These are phyloP conservation scores for Hanseniaspora guilliermondii DNA, from an alignment of 805 yeast species.

Conservation along the genomic window DNA sequence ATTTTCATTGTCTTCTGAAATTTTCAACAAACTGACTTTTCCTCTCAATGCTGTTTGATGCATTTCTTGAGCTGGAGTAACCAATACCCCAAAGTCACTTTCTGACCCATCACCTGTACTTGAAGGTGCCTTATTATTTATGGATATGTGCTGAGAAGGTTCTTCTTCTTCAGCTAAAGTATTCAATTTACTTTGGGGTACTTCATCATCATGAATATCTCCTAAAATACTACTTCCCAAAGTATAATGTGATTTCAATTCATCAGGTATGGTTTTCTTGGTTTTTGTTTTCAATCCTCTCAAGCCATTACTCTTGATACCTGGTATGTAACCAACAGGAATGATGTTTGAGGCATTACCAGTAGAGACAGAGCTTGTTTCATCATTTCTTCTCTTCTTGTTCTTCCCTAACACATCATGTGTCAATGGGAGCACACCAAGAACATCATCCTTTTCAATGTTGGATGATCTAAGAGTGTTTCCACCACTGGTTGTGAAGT, in stretches of 20 bases:
- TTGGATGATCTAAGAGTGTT: constrained; percentile 17
- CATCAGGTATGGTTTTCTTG: constrained; percentile 16
- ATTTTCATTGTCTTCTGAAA: constrained; percentile 16
- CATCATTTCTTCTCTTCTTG: constrained; percentile 6
- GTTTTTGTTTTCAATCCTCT: constrained; percentile 8
- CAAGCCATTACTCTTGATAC: constrained; percentile 46
- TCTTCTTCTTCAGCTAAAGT: constrained; percentile 4
- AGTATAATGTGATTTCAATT: constrained; percentile 27
- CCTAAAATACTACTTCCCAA: constrained; percentile 35
- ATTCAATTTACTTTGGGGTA: background rate
- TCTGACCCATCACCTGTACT: constrained; percentile 35
- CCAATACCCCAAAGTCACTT: constrained; percentile 34
- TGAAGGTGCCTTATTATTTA: constrained; percentile 29
- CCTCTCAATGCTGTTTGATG: constrained; percentile 20
- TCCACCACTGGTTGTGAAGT: constrained; percentile 1
- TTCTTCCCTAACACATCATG: background rate
- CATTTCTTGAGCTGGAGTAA: constrained; percentile 6
- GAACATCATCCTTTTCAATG: constrained; percentile 15
- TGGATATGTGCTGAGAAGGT: background rate
- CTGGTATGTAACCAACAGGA: constrained; percentile 90
- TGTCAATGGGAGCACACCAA: constrained; percentile 3
- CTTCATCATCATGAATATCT: constrained; percentile 26
- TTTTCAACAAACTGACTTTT: constrained; percentile 33
- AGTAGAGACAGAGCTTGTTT: constrained; percentile 14
- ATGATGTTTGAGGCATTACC: constrained; percentile 74